Evolutionary conservation across 2,329 filamentous ascomycete species (phyloP).

Genomic region (Colletotrichum liriopes): DNA sequence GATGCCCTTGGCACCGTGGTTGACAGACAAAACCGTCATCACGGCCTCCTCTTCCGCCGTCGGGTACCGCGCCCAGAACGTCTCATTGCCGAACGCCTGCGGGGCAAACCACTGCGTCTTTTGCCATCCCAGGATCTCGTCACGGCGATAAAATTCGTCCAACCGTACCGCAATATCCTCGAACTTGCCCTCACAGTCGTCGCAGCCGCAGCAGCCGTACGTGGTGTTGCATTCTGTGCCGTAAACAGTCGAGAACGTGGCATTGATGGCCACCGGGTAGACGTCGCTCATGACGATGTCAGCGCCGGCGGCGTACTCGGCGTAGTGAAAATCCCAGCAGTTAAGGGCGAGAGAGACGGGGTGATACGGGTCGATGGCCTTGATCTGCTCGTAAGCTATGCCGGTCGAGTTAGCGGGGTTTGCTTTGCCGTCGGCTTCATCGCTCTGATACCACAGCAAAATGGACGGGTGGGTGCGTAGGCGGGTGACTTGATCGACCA

Average conservation of each 20-base stretch:
- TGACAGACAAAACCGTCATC: conserved; percentile 62
- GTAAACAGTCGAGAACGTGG: conserved; percentile 66
- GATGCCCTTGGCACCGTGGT: conserved; percentile 61
- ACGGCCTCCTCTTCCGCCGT: conserved; percentile 59
- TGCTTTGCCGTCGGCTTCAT: conserved; percentile 40
- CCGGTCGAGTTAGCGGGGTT: conserved; percentile 65
- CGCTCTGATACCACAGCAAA: conserved; percentile 41
- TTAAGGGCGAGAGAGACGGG: conserved; percentile 73
- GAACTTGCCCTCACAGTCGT: conserved; percentile 70
- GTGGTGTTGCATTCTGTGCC: conserved; percentile 71
- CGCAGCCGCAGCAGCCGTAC: conserved; percentile 75
- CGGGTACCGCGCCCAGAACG: conserved; percentile 64
- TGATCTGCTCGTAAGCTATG: conserved; percentile 61
- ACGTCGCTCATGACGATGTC: conserved; percentile 74
- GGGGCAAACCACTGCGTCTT: conserved; percentile 62
- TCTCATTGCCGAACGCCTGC: conserved; percentile 64
- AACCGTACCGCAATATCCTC: conserved; percentile 64
- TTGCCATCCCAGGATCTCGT: conserved; percentile 60
- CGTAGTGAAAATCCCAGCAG: conserved; percentile 74
- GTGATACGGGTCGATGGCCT: conserved; percentile 72
- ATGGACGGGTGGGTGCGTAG: conserved; percentile 35
- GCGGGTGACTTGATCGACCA: conserved; percentile 36
- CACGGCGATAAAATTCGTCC: conserved; percentile 56
- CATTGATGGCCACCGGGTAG: conserved; percentile 73
- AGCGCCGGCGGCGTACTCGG: conserved; percentile 66